Conservation (phyloP, 306 rosid species). For the Adenanthera pavonina region DNA sequence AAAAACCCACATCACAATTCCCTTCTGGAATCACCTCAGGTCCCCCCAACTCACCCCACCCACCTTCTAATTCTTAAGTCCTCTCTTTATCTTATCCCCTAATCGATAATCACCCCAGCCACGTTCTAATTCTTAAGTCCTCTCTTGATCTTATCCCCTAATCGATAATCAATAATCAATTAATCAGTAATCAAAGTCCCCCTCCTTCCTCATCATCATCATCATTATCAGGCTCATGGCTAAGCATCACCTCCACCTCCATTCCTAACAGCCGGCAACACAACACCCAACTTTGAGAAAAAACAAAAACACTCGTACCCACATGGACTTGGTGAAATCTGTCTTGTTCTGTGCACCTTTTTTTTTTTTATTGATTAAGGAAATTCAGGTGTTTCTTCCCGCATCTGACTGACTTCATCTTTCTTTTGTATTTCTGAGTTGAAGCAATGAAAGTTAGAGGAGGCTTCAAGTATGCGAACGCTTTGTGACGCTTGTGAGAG, state of each 20-base stretch:
- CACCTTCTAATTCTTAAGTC: conserved; percentile 4
- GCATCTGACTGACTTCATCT: conserved; percentile 43
- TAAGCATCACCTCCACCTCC: conserved; percentile 36
- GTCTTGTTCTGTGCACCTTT: conserved; percentile 48
- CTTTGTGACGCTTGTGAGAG: conserved; percentile 98
- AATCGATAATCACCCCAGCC: neutral
- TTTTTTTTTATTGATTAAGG: neutral
- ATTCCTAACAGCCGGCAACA: conserved; percentile 10
- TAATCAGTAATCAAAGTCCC: conserved; percentile 26
- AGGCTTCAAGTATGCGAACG: conserved; percentile 78
- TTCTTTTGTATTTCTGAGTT: conserved; percentile 26
- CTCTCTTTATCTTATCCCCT: conserved; percentile 20
- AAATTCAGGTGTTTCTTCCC: conserved; percentile 25
- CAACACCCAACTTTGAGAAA: conserved; percentile 7
- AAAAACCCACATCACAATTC: neutral
- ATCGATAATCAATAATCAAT: neutral
- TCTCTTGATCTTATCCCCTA: conserved; percentile 8
- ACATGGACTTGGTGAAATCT: conserved; percentile 58
- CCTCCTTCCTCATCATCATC: conserved; percentile 41
- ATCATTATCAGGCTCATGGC: neutral
- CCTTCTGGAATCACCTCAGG: conserved; percentile 47
- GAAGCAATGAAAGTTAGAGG: conserved; percentile 73
- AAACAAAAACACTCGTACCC: conserved; percentile 38
- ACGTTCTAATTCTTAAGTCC: conserved; percentile 8
- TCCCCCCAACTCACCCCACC: conserved; percentile 5